phyloP scores from a whole-genome alignment of 441 rosid species.

The Bruguiera hainesii region DNA sequence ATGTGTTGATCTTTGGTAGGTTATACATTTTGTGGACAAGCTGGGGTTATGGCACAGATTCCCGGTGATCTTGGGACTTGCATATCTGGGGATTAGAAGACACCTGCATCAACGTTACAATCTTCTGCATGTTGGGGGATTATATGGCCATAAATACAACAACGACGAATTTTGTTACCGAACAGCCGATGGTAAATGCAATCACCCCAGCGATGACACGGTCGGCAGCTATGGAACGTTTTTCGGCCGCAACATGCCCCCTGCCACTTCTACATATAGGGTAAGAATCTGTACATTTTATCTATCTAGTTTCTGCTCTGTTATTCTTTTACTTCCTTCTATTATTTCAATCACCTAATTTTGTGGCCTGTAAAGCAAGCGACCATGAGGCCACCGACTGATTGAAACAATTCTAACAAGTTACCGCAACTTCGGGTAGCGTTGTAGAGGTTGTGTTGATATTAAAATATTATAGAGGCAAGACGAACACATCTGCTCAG shows the following conservation, averaged over 20 bases:
- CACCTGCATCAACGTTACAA: slow-evolving; percentile 69
- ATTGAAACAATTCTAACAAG: no score
- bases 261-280: slow-evolving; percentile 41
- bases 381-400: no score
- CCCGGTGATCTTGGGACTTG: slow-evolving; percentile 51
- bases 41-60: slow-evolving; percentile 56
- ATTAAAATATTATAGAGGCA: no score
- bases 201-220: slow-evolving; percentile 49
- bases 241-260: slow-evolving; percentile 63
- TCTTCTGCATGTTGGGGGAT: slow-evolving; percentile 50
- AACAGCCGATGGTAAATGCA: slow-evolving; percentile 62
- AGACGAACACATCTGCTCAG: no score
- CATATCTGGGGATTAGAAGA: slow-evolving; percentile 57
- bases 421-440: no score
- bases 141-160: slow-evolving; percentile 42
- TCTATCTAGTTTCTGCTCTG: background rate
- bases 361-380: no score
- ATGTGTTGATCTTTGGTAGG: slow-evolving; percentile 21
- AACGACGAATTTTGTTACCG: slow-evolving; percentile 41
- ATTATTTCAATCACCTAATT: no score
- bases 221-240: slow-evolving; percentile 61
- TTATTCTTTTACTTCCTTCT: background rate
- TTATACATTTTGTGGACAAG: slow-evolving; percentile 56
- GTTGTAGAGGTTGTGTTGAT: no score
- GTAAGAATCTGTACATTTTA: slow-evolving; percentile 24